Evolutionary conservation across 345 rosid genomes (phyloP).

Genomic region (Populus simonii): DNA sequence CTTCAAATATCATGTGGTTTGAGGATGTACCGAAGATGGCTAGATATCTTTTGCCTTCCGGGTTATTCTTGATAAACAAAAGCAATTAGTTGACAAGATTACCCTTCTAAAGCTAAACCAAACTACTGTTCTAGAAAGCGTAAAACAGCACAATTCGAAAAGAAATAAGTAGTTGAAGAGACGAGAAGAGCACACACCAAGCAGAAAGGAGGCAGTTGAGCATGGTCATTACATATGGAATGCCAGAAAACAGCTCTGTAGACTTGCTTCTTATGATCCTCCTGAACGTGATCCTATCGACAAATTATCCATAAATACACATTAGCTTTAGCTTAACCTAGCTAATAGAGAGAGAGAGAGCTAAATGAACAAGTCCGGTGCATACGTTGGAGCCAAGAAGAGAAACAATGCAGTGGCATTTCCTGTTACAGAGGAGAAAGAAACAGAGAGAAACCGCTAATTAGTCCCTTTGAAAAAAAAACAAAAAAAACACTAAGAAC

Average conservation of each 20-base stretch:
- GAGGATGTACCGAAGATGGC: neutral
- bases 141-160: neutral
- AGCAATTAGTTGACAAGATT: neutral
- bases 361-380: neutral
- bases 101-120: neutral
- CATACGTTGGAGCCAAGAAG: constrained; percentile 86
- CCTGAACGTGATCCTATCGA: constrained; percentile 77
- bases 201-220: constrained; percentile 98
- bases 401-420: constrained; percentile 95
- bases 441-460: neutral
- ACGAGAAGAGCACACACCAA: constrained; percentile 47
- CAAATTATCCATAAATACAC: neutral
- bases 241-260: constrained; percentile 89
- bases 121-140: neutral
- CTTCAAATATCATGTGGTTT: neutral
- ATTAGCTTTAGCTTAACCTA: neutral
- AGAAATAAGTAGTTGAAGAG: neutral
- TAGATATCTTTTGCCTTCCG: neutral
- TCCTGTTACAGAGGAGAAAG: constrained; percentile 45
- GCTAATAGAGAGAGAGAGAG: neutral
- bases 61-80: neutral
- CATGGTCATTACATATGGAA: constrained; percentile 93
- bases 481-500: neutral
- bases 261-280: constrained; percentile 63
- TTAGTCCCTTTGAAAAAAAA: neutral